Conservation (phyloP, 2,329 filamentous ascomycete species). For the Fusarium sp. region DNA sequence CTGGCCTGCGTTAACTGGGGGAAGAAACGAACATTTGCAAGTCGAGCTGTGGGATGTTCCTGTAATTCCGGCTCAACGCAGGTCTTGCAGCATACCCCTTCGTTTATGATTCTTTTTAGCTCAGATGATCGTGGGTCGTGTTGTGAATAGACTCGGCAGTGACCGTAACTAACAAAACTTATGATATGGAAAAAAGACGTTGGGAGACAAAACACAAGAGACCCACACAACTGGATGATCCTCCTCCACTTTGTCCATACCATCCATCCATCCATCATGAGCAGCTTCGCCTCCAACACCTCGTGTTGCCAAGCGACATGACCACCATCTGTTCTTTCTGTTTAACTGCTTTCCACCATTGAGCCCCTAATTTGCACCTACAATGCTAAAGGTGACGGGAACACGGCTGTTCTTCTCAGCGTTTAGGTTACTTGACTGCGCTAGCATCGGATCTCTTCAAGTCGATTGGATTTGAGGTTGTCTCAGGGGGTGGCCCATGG, state of each 20-base stretch:
- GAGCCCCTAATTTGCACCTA: constrained; percentile 6
- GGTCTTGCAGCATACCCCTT: constrained; percentile 28
- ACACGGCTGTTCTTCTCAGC: constrained; percentile 19
- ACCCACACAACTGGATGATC: constrained; percentile 27
- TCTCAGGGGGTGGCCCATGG: constrained; percentile 43
- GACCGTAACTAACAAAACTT: neutral
- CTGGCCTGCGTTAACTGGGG: constrained; percentile 34
- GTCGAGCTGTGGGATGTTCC: constrained; percentile 15
- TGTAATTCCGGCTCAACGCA: constrained; percentile 42
- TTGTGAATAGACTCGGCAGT: constrained; percentile 2
- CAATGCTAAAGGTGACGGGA: constrained; percentile 14
- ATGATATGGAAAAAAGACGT: constrained; percentile 26
- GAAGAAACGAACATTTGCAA: constrained; percentile 14
- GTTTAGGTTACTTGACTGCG: constrained; percentile 31
- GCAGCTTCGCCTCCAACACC: constrained; percentile 37
- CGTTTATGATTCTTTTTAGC: constrained; percentile 4
- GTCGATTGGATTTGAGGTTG: constrained; percentile 38
- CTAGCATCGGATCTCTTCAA: constrained; percentile 35
- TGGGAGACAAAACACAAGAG: constrained; percentile 14
- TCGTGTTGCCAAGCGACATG: constrained; percentile 38
- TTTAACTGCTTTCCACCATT: constrained; percentile 1
- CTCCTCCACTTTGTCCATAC: constrained; percentile 28
- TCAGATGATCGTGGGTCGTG: constrained; percentile 10
- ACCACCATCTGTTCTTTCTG: constrained; percentile 18
- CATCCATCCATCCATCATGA: constrained; percentile 28